These are phyloP conservation scores for Beauveria sp. DNA, from an alignment of 2,329 filamentous ascomycete genomes.

Conservation along the genomic window DNA sequence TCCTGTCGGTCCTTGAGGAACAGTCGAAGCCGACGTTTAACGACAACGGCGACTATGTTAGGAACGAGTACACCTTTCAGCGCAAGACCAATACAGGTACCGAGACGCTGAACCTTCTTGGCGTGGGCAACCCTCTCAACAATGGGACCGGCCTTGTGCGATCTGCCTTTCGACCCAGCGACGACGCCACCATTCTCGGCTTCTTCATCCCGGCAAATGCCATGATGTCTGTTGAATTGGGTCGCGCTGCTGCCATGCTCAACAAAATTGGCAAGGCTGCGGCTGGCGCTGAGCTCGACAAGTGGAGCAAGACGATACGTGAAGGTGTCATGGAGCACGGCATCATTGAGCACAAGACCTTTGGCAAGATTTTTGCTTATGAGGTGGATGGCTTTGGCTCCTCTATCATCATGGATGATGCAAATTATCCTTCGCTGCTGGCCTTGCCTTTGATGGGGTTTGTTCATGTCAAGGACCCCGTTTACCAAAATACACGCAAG, in stretches of 20 bases:
- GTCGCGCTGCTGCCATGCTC: conserved; percentile 65
- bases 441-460: conserved; percentile 76
- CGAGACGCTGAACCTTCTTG: conserved; percentile 76
- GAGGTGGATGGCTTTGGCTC: conserved; percentile 85
- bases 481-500: conserved; percentile 81
- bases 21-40: conserved; percentile 81
- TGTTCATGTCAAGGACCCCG: conserved; percentile 51
- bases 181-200: conserved; percentile 88
- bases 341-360: conserved; percentile 66
- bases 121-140: conserved; percentile 87
- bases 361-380: conserved; percentile 74
- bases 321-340: conserved; percentile 80
- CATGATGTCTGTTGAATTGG: conserved; percentile 87
- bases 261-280: conserved; percentile 46
- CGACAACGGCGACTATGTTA: conserved; percentile 53
- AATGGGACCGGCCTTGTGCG: conserved; percentile 76
- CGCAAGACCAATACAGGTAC: conserved; percentile 74
- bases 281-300: conserved; percentile 47
- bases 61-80: conserved; percentile 84
- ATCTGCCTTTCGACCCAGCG: conserved; percentile 88
- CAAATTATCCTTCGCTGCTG: conserved; percentile 75
- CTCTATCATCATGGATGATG: conserved; percentile 79
- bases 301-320: conserved; percentile 55
- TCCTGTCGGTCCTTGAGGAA: conserved; percentile 66
- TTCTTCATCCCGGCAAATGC: conserved; percentile 96